Percentiles rank a stretch among this genome's conserved stretches.
phyloP scores from a whole-genome alignment of 768 basidiomycete genomes.

The Artomyces pyxidatus region DNA sequence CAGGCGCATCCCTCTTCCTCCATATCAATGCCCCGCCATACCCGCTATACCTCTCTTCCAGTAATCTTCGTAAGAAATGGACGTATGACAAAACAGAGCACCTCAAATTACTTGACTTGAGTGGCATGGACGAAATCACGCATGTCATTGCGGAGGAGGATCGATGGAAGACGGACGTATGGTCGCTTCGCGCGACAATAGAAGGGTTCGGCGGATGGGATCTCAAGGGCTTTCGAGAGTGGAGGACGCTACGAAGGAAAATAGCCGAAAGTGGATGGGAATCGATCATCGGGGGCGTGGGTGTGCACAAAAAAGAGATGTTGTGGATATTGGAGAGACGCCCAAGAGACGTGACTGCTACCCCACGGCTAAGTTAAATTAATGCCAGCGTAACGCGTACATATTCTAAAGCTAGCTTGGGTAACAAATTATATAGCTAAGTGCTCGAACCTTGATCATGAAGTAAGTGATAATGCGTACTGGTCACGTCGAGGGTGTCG shows the following conservation, averaged over 20 bases:
- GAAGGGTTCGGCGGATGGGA: conserved; percentile 37
- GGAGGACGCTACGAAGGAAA: conserved; percentile 9
- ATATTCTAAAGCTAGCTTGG: too few relatives aligned
- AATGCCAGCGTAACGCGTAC: too few relatives aligned
- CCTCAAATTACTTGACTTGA: conserved; percentile 34
- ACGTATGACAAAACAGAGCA: conserved; percentile 80
- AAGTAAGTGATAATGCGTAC: not conserved
- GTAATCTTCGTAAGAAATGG: conserved; percentile 33
- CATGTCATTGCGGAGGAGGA: conserved; percentile 53
- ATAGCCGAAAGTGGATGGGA: conserved; percentile 18
- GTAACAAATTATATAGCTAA: too few relatives aligned
- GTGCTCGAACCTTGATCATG: too few relatives aligned
- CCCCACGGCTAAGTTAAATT: too few relatives aligned
- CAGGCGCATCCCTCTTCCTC: conserved; percentile 83
- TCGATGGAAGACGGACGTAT: conserved; percentile 23
- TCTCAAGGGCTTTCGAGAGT: conserved; percentile 17
- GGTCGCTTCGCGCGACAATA: conserved; percentile 38
- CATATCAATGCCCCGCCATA: conserved; percentile 58
- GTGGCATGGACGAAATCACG: conserved; percentile 37
- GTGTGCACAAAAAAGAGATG: conserved; percentile 31
- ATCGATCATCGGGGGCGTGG: conserved; percentile 21
- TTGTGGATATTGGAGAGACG: conserved; percentile 44
- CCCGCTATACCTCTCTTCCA: conserved; percentile 17
- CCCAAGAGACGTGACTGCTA: too few relatives aligned
- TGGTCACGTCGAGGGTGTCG: not conserved